phyloP scores from a whole-genome alignment of 805 yeast genomes.

The Suhomyces pyralidae region DNA sequence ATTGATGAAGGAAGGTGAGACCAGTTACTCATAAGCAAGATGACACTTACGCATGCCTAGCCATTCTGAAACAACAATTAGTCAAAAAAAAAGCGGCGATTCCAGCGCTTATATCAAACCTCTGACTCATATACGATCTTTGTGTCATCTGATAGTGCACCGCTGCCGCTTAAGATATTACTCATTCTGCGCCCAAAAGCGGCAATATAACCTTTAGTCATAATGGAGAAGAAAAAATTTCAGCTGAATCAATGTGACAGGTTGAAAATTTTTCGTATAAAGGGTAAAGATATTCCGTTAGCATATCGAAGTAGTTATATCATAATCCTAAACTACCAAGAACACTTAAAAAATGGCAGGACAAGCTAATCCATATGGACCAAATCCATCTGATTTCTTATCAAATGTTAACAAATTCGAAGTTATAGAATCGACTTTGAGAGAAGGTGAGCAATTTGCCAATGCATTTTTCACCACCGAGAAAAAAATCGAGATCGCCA shows the following conservation, averaged over 20 bases:
- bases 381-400: slow-evolving; percentile 88
- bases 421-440: slow-evolving; percentile 88
- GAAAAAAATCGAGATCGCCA: slow-evolving; percentile 94
- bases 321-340: not conserved
- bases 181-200: slow-evolving; percentile 2
- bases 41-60: not conserved
- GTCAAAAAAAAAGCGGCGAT: not conserved
- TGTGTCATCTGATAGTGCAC: slow-evolving; percentile 4
- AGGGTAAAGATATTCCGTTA: not conserved
- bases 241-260: not conserved
- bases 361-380: slow-evolving; percentile 79
- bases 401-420: slow-evolving; percentile 88
- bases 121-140: slow-evolving; percentile 1
- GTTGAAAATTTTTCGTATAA: slow-evolving; percentile 4
- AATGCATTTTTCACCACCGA: slow-evolving; percentile 94
- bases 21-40: not conserved
- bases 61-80: not conserved
- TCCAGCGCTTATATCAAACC: not conserved
- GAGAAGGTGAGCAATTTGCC: slow-evolving; percentile 99
- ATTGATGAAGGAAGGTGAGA: not conserved
- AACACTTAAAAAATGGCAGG: slow-evolving; percentile 6
- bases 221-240: slow-evolving; percentile 2
- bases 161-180: slow-evolving; percentile 3
- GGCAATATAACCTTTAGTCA: not conserved
- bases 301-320: not conserved